phyloP scores from a whole-genome alignment of 495 filamentous ascomycete genomes.

The Aspergillus asperescens region DNA sequence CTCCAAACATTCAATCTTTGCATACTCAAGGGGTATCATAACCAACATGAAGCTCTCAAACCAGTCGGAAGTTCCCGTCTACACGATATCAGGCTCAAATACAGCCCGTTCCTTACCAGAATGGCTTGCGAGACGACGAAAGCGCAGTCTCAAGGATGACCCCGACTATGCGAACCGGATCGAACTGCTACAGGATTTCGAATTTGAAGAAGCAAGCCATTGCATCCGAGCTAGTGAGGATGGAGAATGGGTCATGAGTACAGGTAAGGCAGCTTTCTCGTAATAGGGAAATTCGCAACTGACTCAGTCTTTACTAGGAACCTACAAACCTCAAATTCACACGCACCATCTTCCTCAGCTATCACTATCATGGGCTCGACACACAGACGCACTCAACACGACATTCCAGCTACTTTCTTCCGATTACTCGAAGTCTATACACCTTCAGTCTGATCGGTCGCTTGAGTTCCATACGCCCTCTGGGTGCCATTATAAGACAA shows the following conservation, averaged over 20 bases:
- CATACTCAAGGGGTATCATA: not conserved
- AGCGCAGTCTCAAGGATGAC: conserved; percentile 89
- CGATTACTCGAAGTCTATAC: conserved; percentile 92
- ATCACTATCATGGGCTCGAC: conserved; percentile 85
- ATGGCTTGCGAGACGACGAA: conserved; percentile 87
- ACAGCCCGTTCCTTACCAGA: conserved; percentile 89
- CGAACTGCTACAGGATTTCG: conserved; percentile 95
- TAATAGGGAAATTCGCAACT: conserved; percentile 8
- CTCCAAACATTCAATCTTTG: conserved; percentile 1
- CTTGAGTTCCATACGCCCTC: conserved; percentile 91
- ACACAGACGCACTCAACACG: conserved; percentile 89
- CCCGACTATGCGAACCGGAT: conserved; percentile 88
- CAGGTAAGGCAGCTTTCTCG: conserved; percentile 46
- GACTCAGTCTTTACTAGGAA: conserved; percentile 42
- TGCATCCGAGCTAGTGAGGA: conserved; percentile 91
- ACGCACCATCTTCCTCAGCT: conserved; percentile 90
- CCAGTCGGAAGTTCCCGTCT: conserved; percentile 84
- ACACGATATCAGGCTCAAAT: conserved; percentile 90
- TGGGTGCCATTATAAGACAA: conserved; percentile 80
- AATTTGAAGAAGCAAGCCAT: conserved; percentile 95
- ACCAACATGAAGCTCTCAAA: conserved; percentile 78
- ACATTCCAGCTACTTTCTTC: conserved; percentile 88
- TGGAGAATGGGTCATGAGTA: conserved; percentile 97
- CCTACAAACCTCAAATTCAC: conserved; percentile 96
- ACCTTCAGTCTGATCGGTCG: conserved; percentile 84